Evolutionary conservation across 163 green algal genomes (phyloP), one percentile per base, ranked within the genome.

Genomic region (Smithsoniella earleae): DNA sequence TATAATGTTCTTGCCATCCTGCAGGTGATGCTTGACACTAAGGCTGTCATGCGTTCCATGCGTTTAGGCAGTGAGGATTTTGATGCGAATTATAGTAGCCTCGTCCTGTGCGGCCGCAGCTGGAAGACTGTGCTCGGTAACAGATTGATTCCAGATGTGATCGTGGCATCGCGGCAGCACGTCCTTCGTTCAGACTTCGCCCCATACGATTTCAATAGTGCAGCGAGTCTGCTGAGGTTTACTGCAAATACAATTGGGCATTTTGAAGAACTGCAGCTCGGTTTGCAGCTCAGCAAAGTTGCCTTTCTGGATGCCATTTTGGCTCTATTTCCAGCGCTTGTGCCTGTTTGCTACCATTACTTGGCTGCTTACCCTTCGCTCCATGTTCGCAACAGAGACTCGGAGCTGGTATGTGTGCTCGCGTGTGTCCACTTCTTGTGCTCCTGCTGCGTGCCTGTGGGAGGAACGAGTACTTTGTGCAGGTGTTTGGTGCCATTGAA

Each of bases 21-120:
- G 58, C 58, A 69, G 58, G 58, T 69, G 58, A 69, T 69, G 58
- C 58, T 69, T 36, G 58, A 69, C 25, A 69, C 58, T 28, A 69
- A 69, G 25, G 58, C 58, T 69, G 58, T 69, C 16, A 69, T 69
- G 58, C 58, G 58, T 43, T 69, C 58, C 58, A 69, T 69, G 58
- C 58, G 58, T 6, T 38, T 69, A 0, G 58, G 58, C 3, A 69
- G 58, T 38, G 58, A 69, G 25, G 58, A 69, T 43, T 69, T 69
- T 69, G 58, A 69, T 33, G 16, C 27, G 5, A 69, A 69, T 36
- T 69, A 69, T 33, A 69, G 43, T 13, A 34, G 22, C 8, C n/a
- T 69, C 10, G 58, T 69, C 16, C 58, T 69, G 58, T 18, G 58
- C 4, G 58, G 58, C 30, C 58, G 25, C n/a, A 69, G 58, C 58